Evolutionary conservation across 139 green algal species (phyloP).

Genomic region (Trebouxia sp.): DNA sequence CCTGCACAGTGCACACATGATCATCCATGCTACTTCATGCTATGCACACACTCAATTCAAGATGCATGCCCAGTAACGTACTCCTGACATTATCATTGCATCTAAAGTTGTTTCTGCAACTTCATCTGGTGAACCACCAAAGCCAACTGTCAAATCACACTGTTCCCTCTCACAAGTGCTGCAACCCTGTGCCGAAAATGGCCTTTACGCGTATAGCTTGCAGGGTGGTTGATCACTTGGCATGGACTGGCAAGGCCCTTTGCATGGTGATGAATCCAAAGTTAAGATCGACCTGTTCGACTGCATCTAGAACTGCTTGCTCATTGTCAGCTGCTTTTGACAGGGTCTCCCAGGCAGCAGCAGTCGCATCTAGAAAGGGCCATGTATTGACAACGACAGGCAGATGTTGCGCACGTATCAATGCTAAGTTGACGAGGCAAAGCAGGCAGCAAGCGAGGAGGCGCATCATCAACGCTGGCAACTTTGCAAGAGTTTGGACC

Average conservation of each 20-base stretch:
- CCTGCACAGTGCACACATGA: constrained; percentile 30
- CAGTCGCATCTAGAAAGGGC: constrained; percentile 61
- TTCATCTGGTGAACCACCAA: constrained; percentile 69
- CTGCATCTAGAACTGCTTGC: constrained; percentile 43
- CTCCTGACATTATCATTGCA: constrained; percentile 78
- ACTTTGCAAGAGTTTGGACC: too few species aligned
- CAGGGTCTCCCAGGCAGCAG: constrained; percentile 51
- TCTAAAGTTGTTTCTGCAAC: constrained; percentile 70
- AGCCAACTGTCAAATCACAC: constrained; percentile 78
- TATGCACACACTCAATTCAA: too few species aligned
- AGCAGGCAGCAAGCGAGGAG: too few species aligned
- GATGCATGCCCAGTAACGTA: constrained; percentile 28
- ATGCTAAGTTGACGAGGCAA: too few species aligned
- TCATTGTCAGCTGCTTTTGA: neutral
- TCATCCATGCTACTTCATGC: too few species aligned
- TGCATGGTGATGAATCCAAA: too few species aligned
- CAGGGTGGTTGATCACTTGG: too few species aligned
- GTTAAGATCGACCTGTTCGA: constrained; percentile 38
- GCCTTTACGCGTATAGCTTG: too few species aligned
- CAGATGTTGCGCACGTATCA: too few species aligned
- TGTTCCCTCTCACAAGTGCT: constrained; percentile 57
- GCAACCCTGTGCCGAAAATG: constrained; percentile 40
- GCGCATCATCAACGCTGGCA: too few species aligned
- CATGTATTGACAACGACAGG: constrained; percentile 78
- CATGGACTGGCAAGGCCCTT: too few species aligned